Conservation (phyloP, 495 filamentous ascomycete genomes). For the Penicillium paradoxum region DNA sequence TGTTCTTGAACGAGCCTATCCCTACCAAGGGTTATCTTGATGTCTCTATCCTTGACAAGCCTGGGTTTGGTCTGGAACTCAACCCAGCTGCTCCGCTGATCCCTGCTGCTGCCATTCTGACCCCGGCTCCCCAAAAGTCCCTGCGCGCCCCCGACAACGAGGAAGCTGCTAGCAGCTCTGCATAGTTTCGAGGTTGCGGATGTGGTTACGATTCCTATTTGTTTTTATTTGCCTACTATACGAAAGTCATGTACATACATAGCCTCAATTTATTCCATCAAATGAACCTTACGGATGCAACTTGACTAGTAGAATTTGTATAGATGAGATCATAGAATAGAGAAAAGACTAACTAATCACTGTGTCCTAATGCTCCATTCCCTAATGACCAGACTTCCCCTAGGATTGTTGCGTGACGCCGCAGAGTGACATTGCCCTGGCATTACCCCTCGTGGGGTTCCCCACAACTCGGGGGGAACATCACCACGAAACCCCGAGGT, state of each 20-base stretch:
- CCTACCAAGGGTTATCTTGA: slow-evolving; percentile 76
- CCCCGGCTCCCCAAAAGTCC: slow-evolving; percentile 60
- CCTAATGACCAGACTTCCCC: too few species aligned
- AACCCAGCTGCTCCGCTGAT: slow-evolving; percentile 78
- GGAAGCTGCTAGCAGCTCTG: slow-evolving; percentile 22
- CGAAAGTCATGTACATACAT: slow-evolving; percentile 6
- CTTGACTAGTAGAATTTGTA: neutral
- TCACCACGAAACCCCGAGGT: slow-evolving; percentile 31
- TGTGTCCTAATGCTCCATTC: too few species aligned
- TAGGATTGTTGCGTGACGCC: too few species aligned
- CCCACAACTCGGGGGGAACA: slow-evolving; percentile 30
- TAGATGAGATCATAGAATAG: too few species aligned
- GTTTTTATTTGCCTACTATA: neutral
- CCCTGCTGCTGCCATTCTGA: slow-evolving; percentile 64
- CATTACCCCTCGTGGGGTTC: slow-evolving; percentile 9
- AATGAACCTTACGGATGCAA: slow-evolving; percentile 12
- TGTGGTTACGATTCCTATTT: neutral
- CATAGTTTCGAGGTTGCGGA: neutral
- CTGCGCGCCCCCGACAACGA: slow-evolving; percentile 43
- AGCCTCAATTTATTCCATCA: slow-evolving; percentile 13
- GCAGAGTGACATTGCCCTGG: too few species aligned
- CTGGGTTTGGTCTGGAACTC: slow-evolving; percentile 82
- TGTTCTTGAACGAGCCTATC: slow-evolving; percentile 88
- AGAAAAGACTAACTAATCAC: too few species aligned
- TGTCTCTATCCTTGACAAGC: slow-evolving; percentile 74